Base-by-base conservation (phyloP, 129 eudicot species). In the Artemisia argyi region DNA sequence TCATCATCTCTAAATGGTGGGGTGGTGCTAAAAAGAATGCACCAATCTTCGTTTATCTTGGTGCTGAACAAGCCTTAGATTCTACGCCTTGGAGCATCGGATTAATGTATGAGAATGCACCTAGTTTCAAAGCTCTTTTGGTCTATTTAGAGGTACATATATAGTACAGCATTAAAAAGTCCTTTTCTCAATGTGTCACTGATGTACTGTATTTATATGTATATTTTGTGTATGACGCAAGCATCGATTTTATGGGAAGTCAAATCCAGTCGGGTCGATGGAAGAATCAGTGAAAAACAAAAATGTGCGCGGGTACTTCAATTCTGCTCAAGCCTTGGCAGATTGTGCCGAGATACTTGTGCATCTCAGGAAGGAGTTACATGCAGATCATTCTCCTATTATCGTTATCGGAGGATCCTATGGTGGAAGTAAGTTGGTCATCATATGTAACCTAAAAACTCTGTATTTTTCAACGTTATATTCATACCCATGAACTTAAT, bases 341-440 rank as follows among this genome's bases (percentile, higher is more conserved):
- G 83, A 83, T 59, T 78, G 69, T 7, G 85, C 82, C 4, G 75
- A 82, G 19, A 35, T 82, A 12, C 60, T 75, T 66, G 9, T 35
- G 14, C 52, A 83, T 44, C 61, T 83, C 9, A 83, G 78, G 47
- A 32, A 57, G 5, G 58, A 78, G 3, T 24, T 86, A n/a, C 69
- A 73, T 10, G 93, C 97, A 10, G 74, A 78, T 11, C 35, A 74
- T 66, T 86, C 94, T 28, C 97, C 97, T 2, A 67, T 89, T 42
- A 85, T 92, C 12, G 91, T 87, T 46, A 4, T 89, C 2, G 98
- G 98, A 50, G 98, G 96, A 19, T 92, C 98, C 3, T 89, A 92
- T 51, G 98, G 98, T 55, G 96, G 96, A 89, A 92, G 98, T 89
- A 76, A 85, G 80, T 74, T 16, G 69, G 10, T 63, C 74, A 39